Percentiles rank a stretch among this genome's conserved stretches.
phyloP scores from a whole-genome alignment of 805 yeast genomes.

The Spathaspora passalidarum region DNA sequence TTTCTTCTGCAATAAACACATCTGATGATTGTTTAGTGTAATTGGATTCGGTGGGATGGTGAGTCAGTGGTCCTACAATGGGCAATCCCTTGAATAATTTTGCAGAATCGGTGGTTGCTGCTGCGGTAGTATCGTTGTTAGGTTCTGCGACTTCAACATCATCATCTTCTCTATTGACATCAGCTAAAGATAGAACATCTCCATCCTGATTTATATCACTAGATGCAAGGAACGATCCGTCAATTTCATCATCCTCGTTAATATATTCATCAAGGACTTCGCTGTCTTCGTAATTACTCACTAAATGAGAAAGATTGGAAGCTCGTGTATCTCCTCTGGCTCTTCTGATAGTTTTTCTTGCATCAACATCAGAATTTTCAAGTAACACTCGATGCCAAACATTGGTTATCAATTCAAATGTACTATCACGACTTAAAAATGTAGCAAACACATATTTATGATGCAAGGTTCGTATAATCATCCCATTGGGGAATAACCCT shows the following conservation, averaged over 20 bases:
- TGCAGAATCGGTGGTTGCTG: slow-evolving; percentile 1
- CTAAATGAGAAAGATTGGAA: slow-evolving; percentile 2
- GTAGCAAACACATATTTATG: slow-evolving; percentile 64
- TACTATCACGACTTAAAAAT: slow-evolving; percentile 56
- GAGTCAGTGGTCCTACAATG: slow-evolving; percentile 43
- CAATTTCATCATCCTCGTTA: not conserved
- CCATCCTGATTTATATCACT: not conserved
- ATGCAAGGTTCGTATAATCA: slow-evolving; percentile 60
- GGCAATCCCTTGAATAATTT: slow-evolving; percentile 37
- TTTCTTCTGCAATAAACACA: slow-evolving; percentile 52
- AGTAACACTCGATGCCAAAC: slow-evolving; percentile 55
- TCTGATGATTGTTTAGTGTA: slow-evolving; percentile 49
- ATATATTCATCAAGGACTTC: not conserved
- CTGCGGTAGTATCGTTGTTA: not conserved
- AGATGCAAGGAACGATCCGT: not conserved
- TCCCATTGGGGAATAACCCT: slow-evolving; percentile 67
- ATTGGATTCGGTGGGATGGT: slow-evolving; percentile 47
- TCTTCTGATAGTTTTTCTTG: slow-evolving; percentile 9
- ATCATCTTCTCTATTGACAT: not conserved
- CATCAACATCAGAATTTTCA: slow-evolving; percentile 18
- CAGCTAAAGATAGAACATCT: not conserved
- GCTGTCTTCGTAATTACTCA: not conserved
- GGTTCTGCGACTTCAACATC: slow-evolving; percentile 22
- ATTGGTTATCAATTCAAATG: slow-evolving; percentile 49
- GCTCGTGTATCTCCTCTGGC: slow-evolving; percentile 7